Percentiles rank a stretch among this genome's conserved stretches.
phyloP scores from a whole-genome alignment of 495 filamentous ascomycete genomes.

The Neurospora tetraspora region DNA sequence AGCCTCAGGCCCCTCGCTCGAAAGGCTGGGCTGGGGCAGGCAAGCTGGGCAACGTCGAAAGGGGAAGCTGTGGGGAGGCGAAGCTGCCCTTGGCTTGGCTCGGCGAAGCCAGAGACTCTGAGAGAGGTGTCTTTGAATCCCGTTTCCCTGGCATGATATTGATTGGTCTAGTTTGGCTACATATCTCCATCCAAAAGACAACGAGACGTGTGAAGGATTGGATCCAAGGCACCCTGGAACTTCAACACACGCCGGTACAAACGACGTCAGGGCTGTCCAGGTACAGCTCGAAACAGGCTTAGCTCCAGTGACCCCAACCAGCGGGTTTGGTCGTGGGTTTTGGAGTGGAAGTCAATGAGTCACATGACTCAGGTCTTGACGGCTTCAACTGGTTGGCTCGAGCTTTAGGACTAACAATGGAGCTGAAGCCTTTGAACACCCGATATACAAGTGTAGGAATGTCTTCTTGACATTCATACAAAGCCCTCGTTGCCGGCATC shows the following conservation, averaged over 20 bases:
- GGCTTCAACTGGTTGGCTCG: not conserved
- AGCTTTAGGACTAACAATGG: not conserved
- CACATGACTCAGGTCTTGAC: not conserved
- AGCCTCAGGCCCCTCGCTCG: not conserved
- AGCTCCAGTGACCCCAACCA: not conserved
- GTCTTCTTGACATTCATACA: not conserved
- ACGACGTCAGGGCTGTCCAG: not conserved
- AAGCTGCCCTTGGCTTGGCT: slow-evolving; percentile 2
- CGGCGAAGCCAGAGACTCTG: too few relatives aligned
- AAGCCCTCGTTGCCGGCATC: not conserved
- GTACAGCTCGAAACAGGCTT: not conserved
- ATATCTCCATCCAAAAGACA: not conserved
- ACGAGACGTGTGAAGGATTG: not conserved
- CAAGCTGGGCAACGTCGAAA: not conserved
- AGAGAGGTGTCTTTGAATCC: too few relatives aligned
- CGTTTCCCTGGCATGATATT: not conserved
- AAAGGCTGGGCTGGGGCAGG: not conserved
- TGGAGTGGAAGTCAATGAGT: not conserved
- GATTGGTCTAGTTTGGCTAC: too few relatives aligned
- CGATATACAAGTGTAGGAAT: not conserved
- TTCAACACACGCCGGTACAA: not conserved
- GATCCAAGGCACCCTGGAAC: not conserved
- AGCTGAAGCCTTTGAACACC: too few relatives aligned
- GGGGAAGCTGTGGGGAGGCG: slow-evolving; percentile 3
- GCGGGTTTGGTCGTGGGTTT: not conserved